A percentile compares a stretch with the other conserved stretches of the same genome.
Evolutionary conservation across 192 early-diverging fungal species (phyloP).

Genomic region (Globomyces pollinis-pini): DNA sequence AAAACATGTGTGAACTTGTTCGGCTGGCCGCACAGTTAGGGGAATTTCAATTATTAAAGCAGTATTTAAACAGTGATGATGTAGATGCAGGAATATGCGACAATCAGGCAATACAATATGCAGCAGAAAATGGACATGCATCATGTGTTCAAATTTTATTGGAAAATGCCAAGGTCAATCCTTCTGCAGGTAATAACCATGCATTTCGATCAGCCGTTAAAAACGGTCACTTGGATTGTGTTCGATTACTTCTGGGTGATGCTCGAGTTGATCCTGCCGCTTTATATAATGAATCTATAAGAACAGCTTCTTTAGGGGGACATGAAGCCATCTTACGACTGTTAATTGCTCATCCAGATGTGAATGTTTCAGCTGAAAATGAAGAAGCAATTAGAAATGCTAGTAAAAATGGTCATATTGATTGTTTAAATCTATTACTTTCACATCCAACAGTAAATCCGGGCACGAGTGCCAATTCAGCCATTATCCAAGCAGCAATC

Average conservation of each 20-base stretch:
- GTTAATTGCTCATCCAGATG: not conserved
- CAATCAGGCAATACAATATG: not conserved
- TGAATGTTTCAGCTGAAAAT: not conserved
- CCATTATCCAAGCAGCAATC: too few species aligned
- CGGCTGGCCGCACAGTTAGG: too few species aligned
- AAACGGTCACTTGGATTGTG: conserved; percentile 1
- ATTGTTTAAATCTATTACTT: not conserved
- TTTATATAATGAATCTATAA: not conserved
- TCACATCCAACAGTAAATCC: not conserved
- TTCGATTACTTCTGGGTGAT: not conserved
- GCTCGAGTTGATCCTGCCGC: not conserved
- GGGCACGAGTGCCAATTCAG: too few species aligned
- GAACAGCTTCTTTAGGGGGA: not conserved
- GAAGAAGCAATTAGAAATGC: not conserved
- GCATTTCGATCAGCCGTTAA: not conserved
- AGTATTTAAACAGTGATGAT: too few species aligned
- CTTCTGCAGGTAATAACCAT: not conserved
- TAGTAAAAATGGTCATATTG: not conserved
- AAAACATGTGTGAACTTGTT: too few species aligned
- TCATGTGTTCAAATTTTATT: not conserved
- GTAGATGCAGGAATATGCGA: too few species aligned
- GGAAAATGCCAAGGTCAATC: not conserved
- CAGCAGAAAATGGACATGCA: conserved; percentile 5
- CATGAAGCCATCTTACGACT: not conserved
- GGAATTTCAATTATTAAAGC: too few species aligned